Percentiles rank a stretch among this genome's conserved stretches.
These are phyloP conservation scores for Funneliformis geosporum DNA, from an alignment of 192 early-diverging fungal species.

Conservation along the genomic window DNA sequence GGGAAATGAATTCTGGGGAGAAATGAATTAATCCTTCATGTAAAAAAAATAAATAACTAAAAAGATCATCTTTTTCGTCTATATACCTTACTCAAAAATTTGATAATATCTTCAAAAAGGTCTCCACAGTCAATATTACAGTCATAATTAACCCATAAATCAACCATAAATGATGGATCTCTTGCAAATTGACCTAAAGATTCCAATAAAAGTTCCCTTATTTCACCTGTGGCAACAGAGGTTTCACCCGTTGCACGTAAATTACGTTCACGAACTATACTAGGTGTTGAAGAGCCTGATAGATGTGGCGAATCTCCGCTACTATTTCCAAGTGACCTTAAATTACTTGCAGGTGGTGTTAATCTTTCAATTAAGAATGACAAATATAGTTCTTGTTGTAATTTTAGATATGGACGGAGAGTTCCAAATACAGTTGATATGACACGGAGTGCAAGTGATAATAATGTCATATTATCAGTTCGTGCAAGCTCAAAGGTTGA, in stretches of 20 bases:
- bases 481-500: conserved; percentile 47
- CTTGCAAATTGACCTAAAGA: conserved; percentile 73
- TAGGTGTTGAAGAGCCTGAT: conserved; percentile 25
- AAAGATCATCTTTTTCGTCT: background rate
- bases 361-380: conserved; percentile 60
- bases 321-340: conserved; percentile 33
- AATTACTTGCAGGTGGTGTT: conserved; percentile 41
- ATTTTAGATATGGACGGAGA: conserved; percentile 63
- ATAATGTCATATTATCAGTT: conserved; percentile 57
- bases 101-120: conserved; percentile 84
- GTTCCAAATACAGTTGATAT: conserved; percentile 75
- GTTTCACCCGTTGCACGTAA: conserved; percentile 10
- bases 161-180: conserved; percentile 74
- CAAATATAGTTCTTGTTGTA: conserved; percentile 80
- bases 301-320: conserved; percentile 33
- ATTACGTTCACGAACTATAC: conserved; percentile 1
- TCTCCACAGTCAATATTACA: conserved; percentile 80
- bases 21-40: background rate
- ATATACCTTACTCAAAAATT: conserved; percentile 72
- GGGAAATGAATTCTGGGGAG: conserved; percentile 68
- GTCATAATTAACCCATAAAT: conserved; percentile 96
- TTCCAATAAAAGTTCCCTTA: conserved; percentile 84
- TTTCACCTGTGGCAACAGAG: conserved; percentile 65
- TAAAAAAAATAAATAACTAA: conserved; percentile 13
- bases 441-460: conserved; percentile 63